phyloP scores from a whole-genome alignment of 371 early-diverging fungal genomes.

The Syncephalastrum racemosum region DNA sequence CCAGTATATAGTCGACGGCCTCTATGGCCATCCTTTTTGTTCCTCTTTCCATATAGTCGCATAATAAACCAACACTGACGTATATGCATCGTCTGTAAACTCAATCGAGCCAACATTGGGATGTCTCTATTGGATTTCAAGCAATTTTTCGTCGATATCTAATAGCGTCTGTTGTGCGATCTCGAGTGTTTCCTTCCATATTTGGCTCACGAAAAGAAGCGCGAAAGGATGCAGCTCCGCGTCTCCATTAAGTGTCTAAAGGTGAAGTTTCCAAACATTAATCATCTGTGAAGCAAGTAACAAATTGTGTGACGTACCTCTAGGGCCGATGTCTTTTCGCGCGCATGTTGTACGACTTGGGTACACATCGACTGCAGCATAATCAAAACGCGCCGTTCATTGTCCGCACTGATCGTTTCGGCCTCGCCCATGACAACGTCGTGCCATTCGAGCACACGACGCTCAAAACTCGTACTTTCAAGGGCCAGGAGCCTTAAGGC shows the following conservation, averaged over 20 bases:
- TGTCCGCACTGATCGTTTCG: constrained; percentile 50
- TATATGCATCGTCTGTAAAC: neutral
- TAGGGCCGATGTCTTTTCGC: constrained; percentile 15
- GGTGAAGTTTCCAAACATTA: neutral
- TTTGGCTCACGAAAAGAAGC: constrained; percentile 18
- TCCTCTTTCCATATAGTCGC: neutral
- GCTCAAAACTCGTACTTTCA: constrained; percentile 34
- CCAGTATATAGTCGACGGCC: neutral
- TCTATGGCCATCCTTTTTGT: neutral
- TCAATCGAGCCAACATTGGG: neutral
- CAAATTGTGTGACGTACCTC: constrained; percentile 14
- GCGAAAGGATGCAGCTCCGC: constrained; percentile 18
- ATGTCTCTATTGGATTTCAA: neutral
- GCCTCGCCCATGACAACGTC: constrained; percentile 54
- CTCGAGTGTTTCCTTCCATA: constrained; percentile 28
- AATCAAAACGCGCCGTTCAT: constrained; percentile 45
- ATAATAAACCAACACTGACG: constrained; percentile 1
- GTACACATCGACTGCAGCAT: constrained; percentile 38
- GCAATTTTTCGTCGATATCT: constrained; percentile 18
- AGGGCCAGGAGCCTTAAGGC: constrained; percentile 48
- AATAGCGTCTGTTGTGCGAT: constrained; percentile 15
- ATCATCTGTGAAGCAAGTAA: neutral
- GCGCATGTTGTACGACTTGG: constrained; percentile 13
- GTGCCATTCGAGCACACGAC: constrained; percentile 50
- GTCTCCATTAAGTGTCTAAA: neutral